These are phyloP conservation scores for Lophiostoma macrostomum DNA, from an alignment of 495 filamentous ascomycete genomes.

Conservation along the genomic window DNA sequence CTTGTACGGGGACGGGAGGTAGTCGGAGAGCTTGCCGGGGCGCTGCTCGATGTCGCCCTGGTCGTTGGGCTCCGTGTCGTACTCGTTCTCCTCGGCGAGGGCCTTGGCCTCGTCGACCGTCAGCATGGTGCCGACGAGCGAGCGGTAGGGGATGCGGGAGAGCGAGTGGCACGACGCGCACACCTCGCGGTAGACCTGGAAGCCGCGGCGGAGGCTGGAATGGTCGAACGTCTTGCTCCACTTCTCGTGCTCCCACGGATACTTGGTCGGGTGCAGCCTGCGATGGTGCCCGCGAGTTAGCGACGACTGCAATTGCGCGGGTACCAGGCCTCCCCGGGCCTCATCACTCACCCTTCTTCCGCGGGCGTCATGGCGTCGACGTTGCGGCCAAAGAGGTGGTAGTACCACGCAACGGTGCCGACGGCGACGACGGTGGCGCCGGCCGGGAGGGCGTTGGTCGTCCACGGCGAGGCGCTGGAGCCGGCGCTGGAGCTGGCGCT, in stretches of 20 bases:
- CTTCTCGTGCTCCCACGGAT: slow-evolving; percentile 92
- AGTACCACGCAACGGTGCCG: slow-evolving; percentile 91
- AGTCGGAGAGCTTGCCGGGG: slow-evolving; percentile 96
- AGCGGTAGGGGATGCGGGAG: slow-evolving; percentile 85
- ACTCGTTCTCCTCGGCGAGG: slow-evolving; percentile 96
- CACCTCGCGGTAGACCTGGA: slow-evolving; percentile 99
- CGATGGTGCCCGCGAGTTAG: no score
- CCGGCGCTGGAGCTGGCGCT: no score
- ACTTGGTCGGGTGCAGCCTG: slow-evolving; percentile 86
- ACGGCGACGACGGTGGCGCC: slow-evolving; percentile 80
- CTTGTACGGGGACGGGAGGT: slow-evolving; percentile 90
- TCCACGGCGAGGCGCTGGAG: slow-evolving; percentile 57
- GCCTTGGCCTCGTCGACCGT: slow-evolving; percentile 97
- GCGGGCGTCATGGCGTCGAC: slow-evolving; percentile 84
- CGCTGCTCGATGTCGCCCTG: slow-evolving; percentile 97
- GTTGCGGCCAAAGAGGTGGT: slow-evolving; percentile 85
- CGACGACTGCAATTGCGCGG: no score
- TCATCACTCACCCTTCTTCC: slow-evolving; percentile 80
- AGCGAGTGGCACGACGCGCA: slow-evolving; percentile 98
- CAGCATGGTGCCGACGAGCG: slow-evolving; percentile 84
- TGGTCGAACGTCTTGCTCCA: slow-evolving; percentile 96
- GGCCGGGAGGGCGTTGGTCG: slow-evolving; percentile 73
- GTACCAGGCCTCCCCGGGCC: neutral
- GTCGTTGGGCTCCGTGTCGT: slow-evolving; percentile 97
- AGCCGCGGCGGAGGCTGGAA: slow-evolving; percentile 90